Evolutionary conservation across 2,329 filamentous ascomycete species (phyloP).

Genomic region (Penicillium griseofulvum): DNA sequence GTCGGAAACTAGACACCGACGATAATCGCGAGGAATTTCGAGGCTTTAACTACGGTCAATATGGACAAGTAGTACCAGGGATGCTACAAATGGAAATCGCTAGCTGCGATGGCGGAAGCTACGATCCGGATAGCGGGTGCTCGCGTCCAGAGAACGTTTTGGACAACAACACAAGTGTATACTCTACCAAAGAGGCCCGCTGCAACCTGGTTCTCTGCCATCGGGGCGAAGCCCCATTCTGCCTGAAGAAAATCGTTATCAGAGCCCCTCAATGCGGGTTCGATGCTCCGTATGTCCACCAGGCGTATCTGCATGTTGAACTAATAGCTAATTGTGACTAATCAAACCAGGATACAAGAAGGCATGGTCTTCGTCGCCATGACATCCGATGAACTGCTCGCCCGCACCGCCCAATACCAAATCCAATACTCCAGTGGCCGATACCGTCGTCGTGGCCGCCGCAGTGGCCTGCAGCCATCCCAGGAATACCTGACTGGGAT

Average conservation of each 20-base stretch:
- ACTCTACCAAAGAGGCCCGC: slow-evolving; percentile 81
- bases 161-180: slow-evolving; percentile 76
- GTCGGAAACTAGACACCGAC: slow-evolving; percentile 68
- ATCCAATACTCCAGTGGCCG: slow-evolving; percentile 58
- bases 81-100: slow-evolving; percentile 80
- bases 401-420: slow-evolving; percentile 70
- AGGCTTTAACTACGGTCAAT: slow-evolving; percentile 76
- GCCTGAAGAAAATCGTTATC: slow-evolving; percentile 80
- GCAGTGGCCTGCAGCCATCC: slow-evolving; percentile 34
- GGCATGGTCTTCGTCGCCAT: slow-evolving; percentile 91
- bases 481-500: slow-evolving; percentile 41
- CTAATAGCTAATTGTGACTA: slow-evolving; percentile 30
- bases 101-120: slow-evolving; percentile 79
- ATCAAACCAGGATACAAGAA: slow-evolving; percentile 68
- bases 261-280: slow-evolving; percentile 78
- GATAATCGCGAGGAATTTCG: slow-evolving; percentile 46
- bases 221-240: slow-evolving; percentile 75
- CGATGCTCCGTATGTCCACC: slow-evolving; percentile 72
- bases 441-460: slow-evolving; percentile 30
- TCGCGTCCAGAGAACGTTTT: slow-evolving; percentile 80
- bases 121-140: slow-evolving; percentile 52
- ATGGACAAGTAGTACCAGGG: slow-evolving; percentile 82
- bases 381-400: slow-evolving; percentile 72
- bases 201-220: slow-evolving; percentile 87
- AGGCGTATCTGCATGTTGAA: slow-evolving; percentile 1